Percentiles rank a stretch among this genome's conserved stretches.
Conservation (phyloP, 352 stramenopile species). For the Globisporangium okanoganense region DNA sequence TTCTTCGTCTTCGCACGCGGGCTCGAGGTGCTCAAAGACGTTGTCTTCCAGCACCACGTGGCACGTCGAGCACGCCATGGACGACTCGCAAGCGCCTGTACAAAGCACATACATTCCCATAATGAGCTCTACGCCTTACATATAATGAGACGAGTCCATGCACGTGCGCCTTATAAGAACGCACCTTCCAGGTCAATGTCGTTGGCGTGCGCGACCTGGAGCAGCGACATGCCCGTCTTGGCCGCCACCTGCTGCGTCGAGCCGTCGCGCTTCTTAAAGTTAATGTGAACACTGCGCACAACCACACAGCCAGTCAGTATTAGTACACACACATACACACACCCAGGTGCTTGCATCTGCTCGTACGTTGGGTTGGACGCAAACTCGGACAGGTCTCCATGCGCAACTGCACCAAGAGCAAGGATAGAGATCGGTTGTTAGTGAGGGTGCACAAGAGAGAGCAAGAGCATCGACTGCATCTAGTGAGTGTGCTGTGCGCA, state of each 20-base stretch:
- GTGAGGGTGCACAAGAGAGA: background rate
- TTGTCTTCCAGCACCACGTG: conserved; percentile 95
- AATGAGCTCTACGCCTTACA: background rate
- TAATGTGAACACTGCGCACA: conserved; percentile 59
- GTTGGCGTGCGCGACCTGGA: conserved; percentile 92
- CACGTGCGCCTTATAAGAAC: background rate
- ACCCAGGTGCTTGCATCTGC: background rate
- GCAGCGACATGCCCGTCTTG: conserved; percentile 79
- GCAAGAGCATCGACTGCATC: no score
- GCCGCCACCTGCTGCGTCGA: conserved; percentile 59
- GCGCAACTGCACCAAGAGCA: conserved; percentile 22
- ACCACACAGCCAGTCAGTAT: background rate
- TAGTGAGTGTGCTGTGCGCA: background rate
- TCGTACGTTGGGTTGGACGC: conserved; percentile 53
- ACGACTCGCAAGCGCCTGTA: conserved; percentile 88
- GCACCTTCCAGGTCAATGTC: conserved; percentile 93
- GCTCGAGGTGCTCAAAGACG: conserved; percentile 90
- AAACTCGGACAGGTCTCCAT: conserved; percentile 60
- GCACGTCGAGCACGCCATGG: conserved; percentile 98
- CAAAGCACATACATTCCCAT: conserved; percentile 29
- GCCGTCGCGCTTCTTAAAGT: conserved; percentile 65
- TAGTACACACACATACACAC: background rate
- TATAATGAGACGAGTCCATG: background rate
- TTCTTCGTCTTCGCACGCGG: conserved; percentile 96
- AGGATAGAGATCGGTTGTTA: background rate